phyloP scores from a whole-genome alignment of 1,284 basidiomycete species.

The Ustilago nuda region DNA sequence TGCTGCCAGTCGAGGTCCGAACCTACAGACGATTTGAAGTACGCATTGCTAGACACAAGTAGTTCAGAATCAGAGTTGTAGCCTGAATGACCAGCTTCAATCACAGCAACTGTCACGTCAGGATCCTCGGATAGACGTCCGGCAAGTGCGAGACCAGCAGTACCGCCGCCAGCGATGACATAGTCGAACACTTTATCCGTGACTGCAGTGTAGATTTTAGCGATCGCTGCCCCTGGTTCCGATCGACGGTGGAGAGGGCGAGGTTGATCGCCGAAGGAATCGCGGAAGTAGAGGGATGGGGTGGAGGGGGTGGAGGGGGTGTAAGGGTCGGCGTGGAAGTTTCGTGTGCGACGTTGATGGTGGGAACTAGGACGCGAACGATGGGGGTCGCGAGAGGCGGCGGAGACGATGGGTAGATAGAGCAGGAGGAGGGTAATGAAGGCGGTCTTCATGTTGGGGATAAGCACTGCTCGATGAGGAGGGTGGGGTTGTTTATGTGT shows the following conservation, averaged over 20 bases:
- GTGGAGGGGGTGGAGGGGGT: slow-evolving; percentile 11
- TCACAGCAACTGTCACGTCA: slow-evolving; percentile 74
- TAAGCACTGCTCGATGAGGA: neutral
- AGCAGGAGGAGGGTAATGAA: slow-evolving; percentile 39
- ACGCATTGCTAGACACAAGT: slow-evolving; percentile 36
- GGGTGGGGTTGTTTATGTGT: neutral
- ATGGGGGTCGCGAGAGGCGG: slow-evolving; percentile 33
- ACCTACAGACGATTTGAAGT: slow-evolving; percentile 48
- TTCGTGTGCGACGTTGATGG: slow-evolving; percentile 24
- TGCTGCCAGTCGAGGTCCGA: slow-evolving; percentile 59
- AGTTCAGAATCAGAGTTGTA: slow-evolving; percentile 41
- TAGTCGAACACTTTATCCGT: slow-evolving; percentile 72
- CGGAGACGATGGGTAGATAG: slow-evolving; percentile 31
- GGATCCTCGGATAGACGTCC: slow-evolving; percentile 80
- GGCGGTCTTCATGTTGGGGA: slow-evolving; percentile 29
- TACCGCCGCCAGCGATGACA: slow-evolving; percentile 93
- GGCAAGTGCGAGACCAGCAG: slow-evolving; percentile 88
- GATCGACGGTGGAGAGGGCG: slow-evolving; percentile 21
- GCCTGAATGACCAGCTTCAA: slow-evolving; percentile 73
- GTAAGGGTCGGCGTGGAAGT: slow-evolving; percentile 21
- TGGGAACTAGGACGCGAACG: neutral
- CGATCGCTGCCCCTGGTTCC: slow-evolving; percentile 36
- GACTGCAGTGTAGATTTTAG: slow-evolving; percentile 31
- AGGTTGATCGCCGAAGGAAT: slow-evolving; percentile 16
- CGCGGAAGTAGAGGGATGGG: slow-evolving; percentile 16